A percentile compares a stretch with the other conserved stretches of the same genome.
Conservation (phyloP, 345 rosid species). For the Eucalyptus melliodora region DNA sequence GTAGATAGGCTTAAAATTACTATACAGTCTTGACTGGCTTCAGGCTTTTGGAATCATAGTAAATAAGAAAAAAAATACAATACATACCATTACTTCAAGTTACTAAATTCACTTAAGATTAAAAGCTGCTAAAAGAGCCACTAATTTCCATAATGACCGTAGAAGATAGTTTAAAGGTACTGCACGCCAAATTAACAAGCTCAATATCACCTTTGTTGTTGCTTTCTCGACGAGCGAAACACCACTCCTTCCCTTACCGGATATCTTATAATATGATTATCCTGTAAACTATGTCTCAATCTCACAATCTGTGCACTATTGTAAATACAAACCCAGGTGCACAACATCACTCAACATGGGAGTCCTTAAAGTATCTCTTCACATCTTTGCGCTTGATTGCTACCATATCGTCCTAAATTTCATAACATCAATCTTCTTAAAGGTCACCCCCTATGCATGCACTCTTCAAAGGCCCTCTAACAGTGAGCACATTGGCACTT, state of each 20-base stretch:
- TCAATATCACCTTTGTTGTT: not conserved
- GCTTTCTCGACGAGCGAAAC: not conserved
- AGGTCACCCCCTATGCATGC: not conserved
- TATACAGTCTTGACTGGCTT: not conserved
- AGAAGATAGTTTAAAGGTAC: not conserved
- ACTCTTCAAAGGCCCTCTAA: not conserved
- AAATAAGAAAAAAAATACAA: not conserved
- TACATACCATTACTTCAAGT: not conserved
- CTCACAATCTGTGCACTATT: not conserved
- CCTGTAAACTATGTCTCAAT: not conserved
- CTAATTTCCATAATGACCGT: not conserved
- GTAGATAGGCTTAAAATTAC: not conserved
- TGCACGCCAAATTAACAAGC: not conserved
- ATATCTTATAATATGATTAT: not conserved
- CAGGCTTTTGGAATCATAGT: not conserved
- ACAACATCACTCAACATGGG: not conserved
- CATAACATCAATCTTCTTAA: not conserved
- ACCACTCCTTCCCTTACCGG: not conserved
- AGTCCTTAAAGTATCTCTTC: not conserved
- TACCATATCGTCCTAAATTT: not conserved
- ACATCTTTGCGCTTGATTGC: not conserved
- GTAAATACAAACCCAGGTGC: not conserved
- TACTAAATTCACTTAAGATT: not conserved
- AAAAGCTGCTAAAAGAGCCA: not conserved
- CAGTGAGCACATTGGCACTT: not conserved